Percentiles rank a stretch among this genome's conserved stretches.
phyloP scores from a whole-genome alignment of 164 flowering plant species.

The Vitis rotundifolia region DNA sequence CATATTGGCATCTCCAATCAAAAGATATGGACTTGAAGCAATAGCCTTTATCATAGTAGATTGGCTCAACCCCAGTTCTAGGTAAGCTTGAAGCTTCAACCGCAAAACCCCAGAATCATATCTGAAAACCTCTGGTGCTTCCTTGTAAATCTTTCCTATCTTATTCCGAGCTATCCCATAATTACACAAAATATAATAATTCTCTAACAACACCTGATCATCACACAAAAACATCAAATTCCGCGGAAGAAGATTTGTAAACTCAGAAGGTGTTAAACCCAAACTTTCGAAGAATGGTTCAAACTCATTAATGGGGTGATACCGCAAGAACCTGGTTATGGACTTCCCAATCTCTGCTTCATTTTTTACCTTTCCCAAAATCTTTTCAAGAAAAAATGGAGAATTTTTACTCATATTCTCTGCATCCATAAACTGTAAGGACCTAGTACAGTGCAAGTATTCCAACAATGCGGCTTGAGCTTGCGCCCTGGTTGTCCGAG shows the following conservation, averaged over 20 bases:
- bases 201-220: conserved; percentile 54
- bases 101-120: conserved; percentile 50
- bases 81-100: conserved; percentile 42
- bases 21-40: conserved; percentile 47
- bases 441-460: conserved; percentile 66
- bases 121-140: conserved; percentile 51
- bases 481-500: conserved; percentile 10
- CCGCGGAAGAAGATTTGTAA: conserved; percentile 45
- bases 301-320: conserved; percentile 80
- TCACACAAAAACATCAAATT: conserved; percentile 61
- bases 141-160: conserved; percentile 67
- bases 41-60: conserved; percentile 36
- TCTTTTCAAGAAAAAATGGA: conserved; percentile 49
- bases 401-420: conserved; percentile 71
- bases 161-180: conserved; percentile 58
- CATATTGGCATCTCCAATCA: conserved; percentile 40
- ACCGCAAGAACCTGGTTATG: conserved; percentile 53
- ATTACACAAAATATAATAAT: conserved; percentile 55
- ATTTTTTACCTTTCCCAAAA: conserved; percentile 33
- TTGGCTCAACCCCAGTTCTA: conserved; percentile 43
- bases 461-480: conserved; percentile 69
- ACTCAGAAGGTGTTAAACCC: conserved; percentile 58
- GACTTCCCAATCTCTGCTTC: conserved; percentile 36
- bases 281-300: conserved; percentile 91
- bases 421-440: conserved; percentile 60